Base-by-base conservation (phyloP, 345 rosid genomes). In the Turritis glabra region DNA sequence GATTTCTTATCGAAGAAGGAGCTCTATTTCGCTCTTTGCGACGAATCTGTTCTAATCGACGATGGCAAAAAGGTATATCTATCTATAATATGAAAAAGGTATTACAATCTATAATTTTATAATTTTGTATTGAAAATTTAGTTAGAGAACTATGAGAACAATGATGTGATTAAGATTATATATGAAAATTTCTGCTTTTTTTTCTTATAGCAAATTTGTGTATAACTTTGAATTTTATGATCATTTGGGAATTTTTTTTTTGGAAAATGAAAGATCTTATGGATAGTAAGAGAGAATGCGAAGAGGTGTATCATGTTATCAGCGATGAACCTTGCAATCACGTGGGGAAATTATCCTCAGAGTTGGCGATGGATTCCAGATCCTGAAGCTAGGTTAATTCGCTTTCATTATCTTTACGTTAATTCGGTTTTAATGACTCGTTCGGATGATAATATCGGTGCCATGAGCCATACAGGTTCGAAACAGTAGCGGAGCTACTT, bases 11-110 rank as follows among this genome's bases (percentile, higher is more conserved):
- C 88, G 5, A 84, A 81, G 84, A 86, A 84, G 52, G 73, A 81
- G 2, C 80, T 80, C 19, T 90, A 76, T 70, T 60, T 83, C 40
- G 40, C 72, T 46, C 84, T 87, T 18, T 88, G 87, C 53, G 8
- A 57, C 1, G 9, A 72, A 8, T 79, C 79, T 21, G 22, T 82
- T 19, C 65, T 84, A 55, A 64, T 84, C 63, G 72, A 80, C 22
- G 44, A 70, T 62, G 88, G 83, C 53, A 66, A 25, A 57, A 80
- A 43, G 86, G 95, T 89, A 71, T 62, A 1, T 66, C 5, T 48
- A 8, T 46, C 21, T 9, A 10, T 35, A 9, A 35, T 35, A 35
- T 35, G 13, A 35, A 11, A 35, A 2, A n/a, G n/a, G n/a, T n/a
- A n/a, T n/a, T 29, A 29, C 3, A 25, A 25, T 25, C 27, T 25